Evolutionary conservation across 192 early-diverging fungal species (phyloP).

Genomic region (Rhizophagus prolifer): DNA sequence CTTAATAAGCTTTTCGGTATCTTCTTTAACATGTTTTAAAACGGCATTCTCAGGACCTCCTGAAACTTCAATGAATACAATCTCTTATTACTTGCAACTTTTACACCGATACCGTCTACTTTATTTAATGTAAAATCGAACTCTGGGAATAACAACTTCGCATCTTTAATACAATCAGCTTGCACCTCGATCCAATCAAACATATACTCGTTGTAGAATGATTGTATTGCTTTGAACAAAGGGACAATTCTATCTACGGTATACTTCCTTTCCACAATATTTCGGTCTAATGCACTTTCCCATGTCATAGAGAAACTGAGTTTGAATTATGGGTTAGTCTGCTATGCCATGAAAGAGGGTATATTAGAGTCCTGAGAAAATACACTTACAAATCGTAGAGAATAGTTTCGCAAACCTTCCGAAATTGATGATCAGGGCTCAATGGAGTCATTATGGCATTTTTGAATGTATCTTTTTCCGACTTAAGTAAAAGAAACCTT

Average conservation of each 20-base stretch:
- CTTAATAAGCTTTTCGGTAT: conserved; percentile 25
- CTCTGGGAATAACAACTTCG: conserved; percentile 15
- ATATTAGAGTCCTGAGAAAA: neutral
- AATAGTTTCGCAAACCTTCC: conserved; percentile 13
- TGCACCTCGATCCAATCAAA: conserved; percentile 27
- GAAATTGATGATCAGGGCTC: conserved; percentile 19
- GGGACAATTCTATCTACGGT: conserved; percentile 21
- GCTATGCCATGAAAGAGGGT: neutral
- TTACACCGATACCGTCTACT: conserved; percentile 12
- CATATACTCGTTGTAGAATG: conserved; percentile 20
- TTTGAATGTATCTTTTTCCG: conserved; percentile 10
- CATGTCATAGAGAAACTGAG: conserved; percentile 19
- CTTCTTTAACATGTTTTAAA: conserved; percentile 5
- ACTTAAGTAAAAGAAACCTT: conserved; percentile 15
- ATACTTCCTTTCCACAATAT: conserved; percentile 19
- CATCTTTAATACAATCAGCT: conserved; percentile 13
- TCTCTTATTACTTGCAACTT: conserved; percentile 19
- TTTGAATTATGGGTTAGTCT: conserved; percentile 14
- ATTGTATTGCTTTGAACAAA: conserved; percentile 27
- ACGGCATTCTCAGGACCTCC: neutral
- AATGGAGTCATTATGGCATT: conserved; percentile 14
- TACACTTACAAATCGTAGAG: conserved; percentile 22
- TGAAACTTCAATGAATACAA: conserved; percentile 17
- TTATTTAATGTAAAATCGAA: conserved; percentile 25
- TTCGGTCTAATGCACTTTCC: conserved; percentile 5